Evolutionary conservation across 495 filamentous ascomycete species (phyloP).

Genomic region (Penicillium odoratum): DNA sequence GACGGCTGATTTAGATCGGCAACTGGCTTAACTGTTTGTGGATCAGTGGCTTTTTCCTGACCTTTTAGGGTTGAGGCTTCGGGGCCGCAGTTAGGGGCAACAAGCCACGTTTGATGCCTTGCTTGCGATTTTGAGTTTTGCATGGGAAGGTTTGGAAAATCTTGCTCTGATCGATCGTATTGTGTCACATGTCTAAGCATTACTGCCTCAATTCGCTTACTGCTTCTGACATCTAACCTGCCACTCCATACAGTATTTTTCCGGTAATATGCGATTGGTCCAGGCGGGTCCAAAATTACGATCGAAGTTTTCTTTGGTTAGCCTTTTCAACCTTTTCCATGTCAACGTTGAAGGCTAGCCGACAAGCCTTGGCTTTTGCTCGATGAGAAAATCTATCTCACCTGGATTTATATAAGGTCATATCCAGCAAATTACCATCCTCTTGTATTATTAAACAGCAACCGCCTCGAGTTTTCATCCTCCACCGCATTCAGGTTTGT

Average conservation of each 20-base stretch:
- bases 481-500: conserved; percentile 10
- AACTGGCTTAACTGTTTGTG: not conserved
- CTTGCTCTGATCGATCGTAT: not conserved
- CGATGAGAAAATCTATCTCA: too few species aligned
- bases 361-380: too few species aligned
- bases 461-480: conserved; percentile 16
- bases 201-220: too few species aligned
- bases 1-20: not conserved
- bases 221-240: too few species aligned
- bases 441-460: conserved; percentile 11
- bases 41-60: not conserved
- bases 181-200: too few species aligned
- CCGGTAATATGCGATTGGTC: too few species aligned
- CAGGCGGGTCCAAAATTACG: too few species aligned
- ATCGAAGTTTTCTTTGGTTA: too few species aligned
- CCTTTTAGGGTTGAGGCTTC: not conserved
- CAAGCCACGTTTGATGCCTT: not conserved
- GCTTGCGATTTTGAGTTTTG: not conserved
- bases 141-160: not conserved
- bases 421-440: not conserved
- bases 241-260: too few species aligned
- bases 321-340: too few species aligned
- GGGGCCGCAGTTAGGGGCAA: not conserved
- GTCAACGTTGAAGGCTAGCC: too few species aligned
- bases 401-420: too few species aligned